A percentile compares a stretch with the other conserved stretches of the same genome.
phyloP scores from a whole-genome alignment of 768 basidiomycete genomes.

The Lactarius deliciosus region DNA sequence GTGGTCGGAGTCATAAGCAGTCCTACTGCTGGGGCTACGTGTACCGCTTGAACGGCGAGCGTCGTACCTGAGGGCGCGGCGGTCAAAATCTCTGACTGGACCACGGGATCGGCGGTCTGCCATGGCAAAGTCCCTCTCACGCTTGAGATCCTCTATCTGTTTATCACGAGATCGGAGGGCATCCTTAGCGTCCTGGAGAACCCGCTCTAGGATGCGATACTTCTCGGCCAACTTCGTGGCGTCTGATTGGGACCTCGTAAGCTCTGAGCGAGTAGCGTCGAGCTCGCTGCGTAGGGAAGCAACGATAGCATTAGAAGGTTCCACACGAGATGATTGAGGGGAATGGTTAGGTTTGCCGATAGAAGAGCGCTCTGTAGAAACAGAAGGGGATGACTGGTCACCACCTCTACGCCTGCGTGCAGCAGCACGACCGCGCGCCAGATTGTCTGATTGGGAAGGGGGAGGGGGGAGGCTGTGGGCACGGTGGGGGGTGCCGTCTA shows the following conservation, averaged over 20 bases:
- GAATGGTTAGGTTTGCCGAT: constrained; percentile 17
- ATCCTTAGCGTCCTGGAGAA: constrained; percentile 64
- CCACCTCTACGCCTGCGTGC: constrained; percentile 30
- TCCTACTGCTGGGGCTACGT: constrained; percentile 25
- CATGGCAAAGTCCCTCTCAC: constrained; percentile 31
- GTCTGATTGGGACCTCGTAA: constrained; percentile 53
- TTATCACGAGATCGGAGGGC: constrained; percentile 54
- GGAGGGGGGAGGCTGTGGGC: constrained; percentile 20
- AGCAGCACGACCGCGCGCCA: constrained; percentile 30
- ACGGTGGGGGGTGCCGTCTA: constrained; percentile 22
- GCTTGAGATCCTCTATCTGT: constrained; percentile 56
- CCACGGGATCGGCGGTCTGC: constrained; percentile 25
- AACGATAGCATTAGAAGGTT: constrained; percentile 22
- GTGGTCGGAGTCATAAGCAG: constrained; percentile 21
- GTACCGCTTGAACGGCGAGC: constrained; percentile 27
- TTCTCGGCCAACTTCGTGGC: constrained; percentile 59
- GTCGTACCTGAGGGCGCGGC: constrained; percentile 23
- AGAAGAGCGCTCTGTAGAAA: constrained; percentile 26
- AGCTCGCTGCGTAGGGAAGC: constrained; percentile 55
- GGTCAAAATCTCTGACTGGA: constrained; percentile 25
- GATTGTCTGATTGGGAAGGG: constrained; percentile 27
- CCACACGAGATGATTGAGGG: constrained; percentile 23
- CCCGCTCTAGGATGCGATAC: constrained; percentile 59
- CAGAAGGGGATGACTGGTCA: constrained; percentile 29
- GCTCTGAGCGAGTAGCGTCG: constrained; percentile 53